Evolutionary conservation across 2,329 filamentous ascomycete genomes (phyloP), one percentile per base, ranked within the genome.

Genomic region (Neonectria neomacrospora): DNA sequence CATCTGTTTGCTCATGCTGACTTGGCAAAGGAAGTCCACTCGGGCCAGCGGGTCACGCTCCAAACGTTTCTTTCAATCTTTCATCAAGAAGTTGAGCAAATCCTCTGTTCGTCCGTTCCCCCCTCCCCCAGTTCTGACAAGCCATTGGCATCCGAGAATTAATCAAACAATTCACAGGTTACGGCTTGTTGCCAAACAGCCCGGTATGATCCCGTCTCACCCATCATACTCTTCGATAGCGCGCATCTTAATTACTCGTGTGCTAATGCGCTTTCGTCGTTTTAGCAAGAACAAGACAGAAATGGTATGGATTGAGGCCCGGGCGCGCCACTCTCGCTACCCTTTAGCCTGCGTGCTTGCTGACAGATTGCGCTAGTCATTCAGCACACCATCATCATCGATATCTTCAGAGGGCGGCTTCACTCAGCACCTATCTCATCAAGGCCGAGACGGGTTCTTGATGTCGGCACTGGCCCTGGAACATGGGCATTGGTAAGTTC

Each of bases 211-310:
- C 22, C 44, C 34, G 34, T 37, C 34, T 37, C 34, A 37, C 34
- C 34, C 34, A 37, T 37, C 34, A n/a, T 37, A 37, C 34, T 37
- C 34, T 37, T 58, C 47, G 32, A 57, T 48, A 50, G 42, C n/a
- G 41, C 48, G 47, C 39, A 54, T 54, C 28, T 42, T 30, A 32
- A 54, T 37, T 42, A 26, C 20, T 39, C 16, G 20, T 48, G 44
- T 20, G 23, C 67, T 70, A 59, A 70, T 53, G 47, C 58, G 30
- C 39, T 56, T 58, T 37, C 34, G 34, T 50, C 1, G 39, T 42
- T 54, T 12, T 58, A 70, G 68, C 58, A 70, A 69, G 68, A 70
- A 60, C 63, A 67, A 70, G 68, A 70, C 59, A 58, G 68, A 63
- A 70, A 70, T 70, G 61, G 68, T 70, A 70, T 41, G 30, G 26